Evolutionary conservation across 371 early-diverging fungal species (phyloP).

Genomic region (Mortierella sp.): DNA sequence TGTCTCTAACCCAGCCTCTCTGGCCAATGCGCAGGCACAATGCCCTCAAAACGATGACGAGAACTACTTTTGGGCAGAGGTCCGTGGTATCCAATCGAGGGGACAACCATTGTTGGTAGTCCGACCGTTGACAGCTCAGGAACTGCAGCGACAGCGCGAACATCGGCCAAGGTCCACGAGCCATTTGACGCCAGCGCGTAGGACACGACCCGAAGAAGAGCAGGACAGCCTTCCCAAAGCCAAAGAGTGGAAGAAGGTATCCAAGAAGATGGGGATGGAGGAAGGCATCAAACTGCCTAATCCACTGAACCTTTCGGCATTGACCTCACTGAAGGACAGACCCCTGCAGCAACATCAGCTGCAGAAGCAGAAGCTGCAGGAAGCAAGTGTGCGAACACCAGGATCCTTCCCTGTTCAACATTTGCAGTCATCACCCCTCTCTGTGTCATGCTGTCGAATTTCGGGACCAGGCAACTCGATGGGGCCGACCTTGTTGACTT

Average conservation of each 20-base stretch:
- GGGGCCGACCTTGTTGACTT: constrained; percentile 17
- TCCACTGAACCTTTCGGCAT: constrained; percentile 20
- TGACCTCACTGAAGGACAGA: constrained; percentile 18
- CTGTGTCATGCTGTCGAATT: background rate
- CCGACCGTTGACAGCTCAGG: constrained; percentile 22
- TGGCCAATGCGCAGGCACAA: background rate
- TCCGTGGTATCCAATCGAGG: constrained; percentile 24
- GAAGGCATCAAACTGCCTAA: constrained; percentile 28
- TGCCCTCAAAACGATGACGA: background rate
- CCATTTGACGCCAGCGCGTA: background rate
- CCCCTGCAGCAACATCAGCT: background rate
- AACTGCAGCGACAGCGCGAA: constrained; percentile 7
- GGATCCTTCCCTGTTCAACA: constrained; percentile 14
- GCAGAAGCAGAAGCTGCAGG: background rate
- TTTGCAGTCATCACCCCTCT: background rate
- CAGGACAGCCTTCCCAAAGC: background rate
- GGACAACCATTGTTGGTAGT: constrained; percentile 34
- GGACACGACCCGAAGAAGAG: background rate
- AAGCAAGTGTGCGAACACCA: constrained; percentile 10
- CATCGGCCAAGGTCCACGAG: background rate
- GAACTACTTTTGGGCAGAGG: constrained; percentile 28
- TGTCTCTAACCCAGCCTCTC: background rate
- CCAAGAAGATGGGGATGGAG: constrained; percentile 34
- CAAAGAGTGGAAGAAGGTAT: constrained; percentile 16
- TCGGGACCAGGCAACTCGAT: background rate